Base-by-base conservation (phyloP, 352 stramenopile species). In the Globisporangium echinulatum region DNA sequence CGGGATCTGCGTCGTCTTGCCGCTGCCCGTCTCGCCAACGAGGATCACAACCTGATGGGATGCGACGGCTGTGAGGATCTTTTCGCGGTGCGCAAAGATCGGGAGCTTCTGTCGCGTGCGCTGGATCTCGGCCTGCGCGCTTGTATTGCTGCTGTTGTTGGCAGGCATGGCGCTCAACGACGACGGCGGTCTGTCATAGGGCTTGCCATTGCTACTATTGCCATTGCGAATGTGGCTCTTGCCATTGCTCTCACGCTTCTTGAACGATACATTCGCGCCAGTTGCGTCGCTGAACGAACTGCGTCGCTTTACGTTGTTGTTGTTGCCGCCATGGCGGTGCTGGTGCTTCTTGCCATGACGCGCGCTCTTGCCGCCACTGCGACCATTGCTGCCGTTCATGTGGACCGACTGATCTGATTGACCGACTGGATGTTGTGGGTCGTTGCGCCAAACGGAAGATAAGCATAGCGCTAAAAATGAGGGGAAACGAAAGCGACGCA, bases 1-100 rank as follows among this genome's bases (percentile, higher is more conserved):
- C 36, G 86, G 86, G 56, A 96, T 89, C 68, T 96, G 88, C 49
- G 89, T 97, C 59, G 89, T 96, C 71, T 97, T 97, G 58, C 89
- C 89, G 49, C 83, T 96, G 25, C 90, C 90, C 0, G 90, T 97
- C 70, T 96, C 86, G 40, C 90, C 90, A 19, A 96, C 80, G 54
- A 96, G 75, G 55, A 97, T 94, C 59, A 94, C 67, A 7, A 94
- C 83, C 67, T 85, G 84, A 67, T 90, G 71, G 61, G 56, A 64
- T 53, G 75, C 67, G 3, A 95, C 58, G 4, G 75, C 72, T 36
- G 74, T 67, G n/a, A 95, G 65, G 56, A 95, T 89, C 56, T 74
- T 74, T 42, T 60, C 74, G 54, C 85, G 85, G 62, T 92, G 80
- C 9, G 68, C 70, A 63, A 78, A 92, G 47, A 94, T 92, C 15